Conservation (phyloP, 306 rosid species). For the Rosa persica region DNA sequence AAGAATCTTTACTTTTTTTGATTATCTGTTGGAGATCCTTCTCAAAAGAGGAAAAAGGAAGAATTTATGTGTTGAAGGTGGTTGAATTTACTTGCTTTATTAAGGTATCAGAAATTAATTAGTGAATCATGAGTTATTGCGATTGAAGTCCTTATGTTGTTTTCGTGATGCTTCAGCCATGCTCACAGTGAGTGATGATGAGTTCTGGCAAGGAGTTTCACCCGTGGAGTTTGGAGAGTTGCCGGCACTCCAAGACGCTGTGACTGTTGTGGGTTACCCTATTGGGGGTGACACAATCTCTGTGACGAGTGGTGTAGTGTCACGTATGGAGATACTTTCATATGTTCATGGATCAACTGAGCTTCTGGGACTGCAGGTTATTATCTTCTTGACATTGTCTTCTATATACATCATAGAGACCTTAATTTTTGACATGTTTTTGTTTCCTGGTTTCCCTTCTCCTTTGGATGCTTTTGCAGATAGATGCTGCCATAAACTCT, state of each 20-base stretch:
- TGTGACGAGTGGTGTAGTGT: conserved; percentile 85
- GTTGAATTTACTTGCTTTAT: neutral
- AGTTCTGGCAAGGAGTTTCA: conserved; percentile 80
- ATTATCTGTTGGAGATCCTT: no score
- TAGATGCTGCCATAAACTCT: conserved; percentile 81
- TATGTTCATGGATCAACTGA: conserved; percentile 87
- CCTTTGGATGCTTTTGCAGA: conserved; percentile 39
- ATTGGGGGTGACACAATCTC: conserved; percentile 84
- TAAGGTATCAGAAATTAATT: neutral
- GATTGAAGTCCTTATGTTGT: neutral
- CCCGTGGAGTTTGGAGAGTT: conserved; percentile 73
- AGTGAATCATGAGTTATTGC: neutral
- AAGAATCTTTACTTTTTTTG: no score
- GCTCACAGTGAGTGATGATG: conserved; percentile 75
- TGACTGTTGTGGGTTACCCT: conserved; percentile 82
- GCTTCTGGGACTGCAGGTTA: conserved; percentile 83
- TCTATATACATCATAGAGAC: conserved; percentile 8
- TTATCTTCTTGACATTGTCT: conserved; percentile 10
- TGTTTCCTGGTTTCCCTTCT: conserved; percentile 23
- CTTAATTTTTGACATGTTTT: conserved; percentile 15
- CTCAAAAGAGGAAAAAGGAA: neutral
- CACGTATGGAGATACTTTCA: conserved; percentile 76
- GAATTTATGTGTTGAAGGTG: neutral
- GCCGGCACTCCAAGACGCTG: conserved; percentile 77
- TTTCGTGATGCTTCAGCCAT: conserved; percentile 51